A percentile compares a stretch with the other conserved stretches of the same genome.
These are phyloP conservation scores for Apiospora pterosperma DNA, from an alignment of 2,329 filamentous ascomycete species.

Conservation along the genomic window DNA sequence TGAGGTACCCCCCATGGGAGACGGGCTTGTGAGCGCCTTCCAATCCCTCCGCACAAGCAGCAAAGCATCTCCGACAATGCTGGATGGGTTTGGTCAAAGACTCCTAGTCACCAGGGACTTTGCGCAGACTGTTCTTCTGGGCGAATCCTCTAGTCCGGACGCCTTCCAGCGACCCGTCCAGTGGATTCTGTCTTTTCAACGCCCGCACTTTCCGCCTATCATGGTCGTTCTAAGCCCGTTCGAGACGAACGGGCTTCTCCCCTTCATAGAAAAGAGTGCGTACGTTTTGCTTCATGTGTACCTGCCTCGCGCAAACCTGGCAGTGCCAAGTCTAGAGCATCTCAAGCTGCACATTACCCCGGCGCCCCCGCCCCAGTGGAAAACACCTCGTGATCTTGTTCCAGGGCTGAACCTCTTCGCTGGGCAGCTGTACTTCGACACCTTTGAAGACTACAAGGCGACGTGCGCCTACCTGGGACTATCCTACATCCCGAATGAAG, in stretches of 20 bases:
- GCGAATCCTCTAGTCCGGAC: conserved; percentile 1
- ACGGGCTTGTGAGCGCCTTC: background rate
- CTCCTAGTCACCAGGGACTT: background rate
- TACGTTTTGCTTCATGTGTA: conserved; percentile 19
- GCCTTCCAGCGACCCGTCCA: conserved; percentile 16
- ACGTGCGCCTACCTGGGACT: conserved; percentile 48
- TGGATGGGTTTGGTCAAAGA: background rate
- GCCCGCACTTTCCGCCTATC: background rate
- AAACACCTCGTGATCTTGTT: conserved; percentile 13
- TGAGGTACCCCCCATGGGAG: background rate
- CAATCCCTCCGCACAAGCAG: background rate
- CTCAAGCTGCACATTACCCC: conserved; percentile 19
- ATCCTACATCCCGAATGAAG: background rate
- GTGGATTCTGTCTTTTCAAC: conserved; percentile 13
- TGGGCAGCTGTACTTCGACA: conserved; percentile 61
- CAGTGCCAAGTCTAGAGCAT: conserved; percentile 10
- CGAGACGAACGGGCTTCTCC: conserved; percentile 19
- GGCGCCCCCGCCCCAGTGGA: background rate
- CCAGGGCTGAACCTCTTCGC: conserved; percentile 61
- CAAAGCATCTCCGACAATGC: background rate
- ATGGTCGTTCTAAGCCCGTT: conserved; percentile 21
- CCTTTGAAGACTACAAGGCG: conserved; percentile 49
- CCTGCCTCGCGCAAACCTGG: conserved; percentile 11
- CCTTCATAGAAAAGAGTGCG: conserved; percentile 3
- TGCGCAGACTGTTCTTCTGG: background rate